Evolutionary conservation across 805 yeast genomes (phyloP).

Genomic region (Spathaspora gorwiae): DNA sequence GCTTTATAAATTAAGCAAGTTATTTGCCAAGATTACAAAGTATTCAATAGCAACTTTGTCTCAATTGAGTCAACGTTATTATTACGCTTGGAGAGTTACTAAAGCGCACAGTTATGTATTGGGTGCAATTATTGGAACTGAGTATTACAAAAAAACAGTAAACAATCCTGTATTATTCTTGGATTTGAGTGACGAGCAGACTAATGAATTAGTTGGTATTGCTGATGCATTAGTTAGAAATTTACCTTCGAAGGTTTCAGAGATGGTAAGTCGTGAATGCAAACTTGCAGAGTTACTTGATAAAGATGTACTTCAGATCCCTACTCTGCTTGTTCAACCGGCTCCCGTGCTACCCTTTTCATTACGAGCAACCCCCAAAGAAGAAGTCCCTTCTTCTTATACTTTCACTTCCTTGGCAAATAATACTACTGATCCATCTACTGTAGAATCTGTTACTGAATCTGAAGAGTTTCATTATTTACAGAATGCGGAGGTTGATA

Average conservation of each 20-base stretch:
- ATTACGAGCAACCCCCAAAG: not conserved
- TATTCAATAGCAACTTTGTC: constrained; percentile 23
- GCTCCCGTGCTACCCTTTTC: not conserved
- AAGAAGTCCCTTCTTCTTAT: not conserved
- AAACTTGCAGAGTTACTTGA: constrained; percentile 9
- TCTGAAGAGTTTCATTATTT: constrained; percentile 13
- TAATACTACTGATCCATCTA: not conserved
- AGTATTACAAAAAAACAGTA: constrained; percentile 16
- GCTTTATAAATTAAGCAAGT: constrained; percentile 21
- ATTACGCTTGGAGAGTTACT: constrained; percentile 64
- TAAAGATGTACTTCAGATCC: not conserved
- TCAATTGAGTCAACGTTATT: constrained; percentile 52
- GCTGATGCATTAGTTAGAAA: constrained; percentile 6
- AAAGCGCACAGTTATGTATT: constrained; percentile 49
- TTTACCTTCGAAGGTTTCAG: not conserved
- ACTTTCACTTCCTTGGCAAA: too few species aligned
- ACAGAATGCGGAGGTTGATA: constrained; percentile 29
- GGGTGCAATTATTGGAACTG: constrained; percentile 26
- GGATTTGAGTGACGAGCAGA: constrained; percentile 15
- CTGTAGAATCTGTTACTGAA: not conserved
- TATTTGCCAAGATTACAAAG: constrained; percentile 15
- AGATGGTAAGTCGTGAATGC: not conserved
- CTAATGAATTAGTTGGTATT: constrained; percentile 23
- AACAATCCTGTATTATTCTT: constrained; percentile 8
- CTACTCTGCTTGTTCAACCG: not conserved